These are phyloP conservation scores for Ophiostoma quercus DNA, from an alignment of 2,329 filamentous ascomycete genomes.

Conservation along the genomic window DNA sequence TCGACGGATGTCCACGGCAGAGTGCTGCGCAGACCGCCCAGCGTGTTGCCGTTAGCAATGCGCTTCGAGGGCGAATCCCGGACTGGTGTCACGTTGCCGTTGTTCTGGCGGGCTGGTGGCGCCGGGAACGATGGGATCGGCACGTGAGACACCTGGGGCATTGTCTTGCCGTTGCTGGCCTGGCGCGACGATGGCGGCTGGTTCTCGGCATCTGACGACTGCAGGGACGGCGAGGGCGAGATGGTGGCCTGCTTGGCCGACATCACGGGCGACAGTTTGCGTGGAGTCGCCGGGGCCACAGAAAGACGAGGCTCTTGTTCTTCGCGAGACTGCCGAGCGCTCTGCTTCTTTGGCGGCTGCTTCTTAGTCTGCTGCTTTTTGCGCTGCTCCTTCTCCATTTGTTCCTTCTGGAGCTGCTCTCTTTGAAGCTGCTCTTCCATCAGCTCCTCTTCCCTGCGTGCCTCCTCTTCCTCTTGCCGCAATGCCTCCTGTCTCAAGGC, in stretches of 20 bases:
- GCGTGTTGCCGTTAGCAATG: conserved; percentile 38
- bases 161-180: conserved; percentile 44
- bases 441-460: background rate
- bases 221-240: conserved; percentile 63
- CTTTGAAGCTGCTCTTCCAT: background rate
- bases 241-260: conserved; percentile 50
- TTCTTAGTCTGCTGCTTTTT: conserved; percentile 15
- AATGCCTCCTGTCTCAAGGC: background rate
- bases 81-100: background rate
- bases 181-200: conserved; percentile 64
- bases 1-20: conserved; percentile 69
- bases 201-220: conserved; percentile 77
- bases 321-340: background rate
- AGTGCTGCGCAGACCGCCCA: conserved; percentile 52
- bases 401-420: conserved; percentile 1
- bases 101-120: conserved; percentile 31
- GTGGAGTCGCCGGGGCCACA: conserved; percentile 39
- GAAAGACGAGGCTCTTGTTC: conserved; percentile 11
- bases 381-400: conserved; percentile 6
- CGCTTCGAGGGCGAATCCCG: conserved; percentile 53
- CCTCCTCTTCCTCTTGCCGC: conserved; percentile 3
- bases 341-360: conserved; percentile 12
- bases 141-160: conserved; percentile 37
- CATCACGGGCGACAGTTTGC: conserved; percentile 40
- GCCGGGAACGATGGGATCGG: conserved; percentile 23